Conservation (phyloP, 2,329 filamentous ascomycete genomes). For the Herpotrichia juniperi region DNA sequence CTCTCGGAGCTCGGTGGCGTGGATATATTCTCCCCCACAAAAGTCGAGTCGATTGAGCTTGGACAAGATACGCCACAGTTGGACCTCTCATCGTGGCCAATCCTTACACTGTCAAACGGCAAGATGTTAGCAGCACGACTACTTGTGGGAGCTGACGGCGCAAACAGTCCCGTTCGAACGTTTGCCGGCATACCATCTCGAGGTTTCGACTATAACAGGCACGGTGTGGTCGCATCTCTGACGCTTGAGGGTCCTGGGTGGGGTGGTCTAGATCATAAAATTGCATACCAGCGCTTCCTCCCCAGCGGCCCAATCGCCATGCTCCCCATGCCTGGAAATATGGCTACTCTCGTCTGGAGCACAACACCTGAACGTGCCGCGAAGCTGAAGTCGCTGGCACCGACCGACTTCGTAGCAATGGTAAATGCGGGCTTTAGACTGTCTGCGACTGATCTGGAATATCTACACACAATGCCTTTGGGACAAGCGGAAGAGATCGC, state of each 20-base stretch:
- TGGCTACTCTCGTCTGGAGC: conserved; percentile 91
- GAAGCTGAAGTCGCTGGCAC: conserved; percentile 75
- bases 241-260: conserved; percentile 64
- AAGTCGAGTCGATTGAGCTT: conserved; percentile 78
- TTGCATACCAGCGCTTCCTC: conserved; percentile 93
- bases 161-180: conserved; percentile 88
- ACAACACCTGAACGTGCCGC: conserved; percentile 82
- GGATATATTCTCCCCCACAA: conserved; percentile 75
- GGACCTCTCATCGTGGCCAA: conserved; percentile 86
- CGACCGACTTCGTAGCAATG: conserved; percentile 79
- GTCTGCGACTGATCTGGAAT: conserved; percentile 77
- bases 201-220: conserved; percentile 92
- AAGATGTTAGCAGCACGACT: conserved; percentile 77
- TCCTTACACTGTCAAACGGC: conserved; percentile 74
- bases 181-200: conserved; percentile 86
- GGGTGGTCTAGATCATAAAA: conserved; percentile 59
- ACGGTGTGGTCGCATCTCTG: conserved; percentile 90
- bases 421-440: conserved; percentile 95
- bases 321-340: conserved; percentile 83
- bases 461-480: conserved; percentile 70
- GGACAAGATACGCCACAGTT: conserved; percentile 70
- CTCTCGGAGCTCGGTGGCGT: conserved; percentile 72
- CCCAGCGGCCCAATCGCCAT: conserved; percentile 91
- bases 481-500: conserved; percentile 72
- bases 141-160: conserved; percentile 90